A percentile compares a stretch with the other conserved stretches of the same genome.
phyloP scores from a whole-genome alignment of 305 asterid species.

The Nicotiana rustica region DNA sequence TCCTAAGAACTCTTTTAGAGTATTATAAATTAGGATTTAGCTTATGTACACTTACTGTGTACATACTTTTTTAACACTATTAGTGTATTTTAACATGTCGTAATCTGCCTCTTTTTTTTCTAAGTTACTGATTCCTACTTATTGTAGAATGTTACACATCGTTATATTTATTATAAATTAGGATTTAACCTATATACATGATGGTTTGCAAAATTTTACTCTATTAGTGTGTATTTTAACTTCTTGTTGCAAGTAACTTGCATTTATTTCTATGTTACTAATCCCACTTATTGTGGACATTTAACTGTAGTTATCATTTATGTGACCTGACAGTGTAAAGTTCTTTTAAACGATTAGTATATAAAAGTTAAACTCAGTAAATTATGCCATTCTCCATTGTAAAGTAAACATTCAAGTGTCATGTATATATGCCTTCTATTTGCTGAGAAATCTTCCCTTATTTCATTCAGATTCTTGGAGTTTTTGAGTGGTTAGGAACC shows the following conservation, averaged over 20 bases:
- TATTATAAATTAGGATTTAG: no score
- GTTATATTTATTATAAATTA: no score
- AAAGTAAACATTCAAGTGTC: not conserved
- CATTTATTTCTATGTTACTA: not conserved
- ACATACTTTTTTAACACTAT: no score
- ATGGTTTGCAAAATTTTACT: not conserved
- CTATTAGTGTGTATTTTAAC: not conserved
- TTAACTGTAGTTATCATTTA: not conserved
- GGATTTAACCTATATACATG: not conserved
- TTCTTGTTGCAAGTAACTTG: not conserved
- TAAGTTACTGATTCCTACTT: no score
- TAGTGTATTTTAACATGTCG: no score
- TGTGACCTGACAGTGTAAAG: not conserved
- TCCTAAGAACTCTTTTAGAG: no score
- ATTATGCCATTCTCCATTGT: not conserved
- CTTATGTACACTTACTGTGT: no score
- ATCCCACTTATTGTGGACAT: not conserved
- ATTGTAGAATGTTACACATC: no score
- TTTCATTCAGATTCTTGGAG: slow-evolving; percentile 67
- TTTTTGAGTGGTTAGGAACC: slow-evolving; percentile 82
- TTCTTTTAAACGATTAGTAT: not conserved
- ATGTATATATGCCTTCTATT: not conserved
- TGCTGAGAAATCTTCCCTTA: not conserved
- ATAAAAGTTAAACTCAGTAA: not conserved
- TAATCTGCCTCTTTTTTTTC: no score